Conservation (phyloP, 1,139 yeast species). For the Suhomyces atakaporum region DNA sequence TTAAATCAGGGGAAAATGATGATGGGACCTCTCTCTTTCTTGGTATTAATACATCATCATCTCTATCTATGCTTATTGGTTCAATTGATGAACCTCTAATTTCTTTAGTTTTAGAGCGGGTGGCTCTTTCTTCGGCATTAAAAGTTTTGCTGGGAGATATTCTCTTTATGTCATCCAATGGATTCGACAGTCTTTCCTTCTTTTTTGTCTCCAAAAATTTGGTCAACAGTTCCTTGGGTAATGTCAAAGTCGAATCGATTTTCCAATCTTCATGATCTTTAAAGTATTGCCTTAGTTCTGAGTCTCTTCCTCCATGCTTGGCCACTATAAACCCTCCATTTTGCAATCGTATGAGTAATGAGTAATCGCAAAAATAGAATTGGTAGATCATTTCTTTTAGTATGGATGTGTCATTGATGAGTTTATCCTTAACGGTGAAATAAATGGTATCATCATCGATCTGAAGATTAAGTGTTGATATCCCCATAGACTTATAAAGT, state of each 20-base stretch:
- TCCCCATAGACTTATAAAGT: conserved; percentile 5
- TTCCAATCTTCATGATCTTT: conserved; percentile 12
- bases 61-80: conserved; percentile 9
- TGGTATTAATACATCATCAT: conserved; percentile 6
- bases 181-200: conserved; percentile 2
- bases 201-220: conserved; percentile 5
- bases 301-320: conserved; percentile 13
- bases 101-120: conserved; percentile 7
- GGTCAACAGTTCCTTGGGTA: conserved; percentile 8
- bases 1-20: conserved; percentile 53
- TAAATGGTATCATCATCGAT: conserved; percentile 11
- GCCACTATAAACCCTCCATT: conserved; percentile 13
- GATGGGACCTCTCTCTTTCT: conserved; percentile 15
- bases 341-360: conserved; percentile 13
- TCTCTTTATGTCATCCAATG: conserved; percentile 5
- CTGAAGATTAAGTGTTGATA: conserved; percentile 7
- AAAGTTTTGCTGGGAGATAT: conserved; percentile 8
- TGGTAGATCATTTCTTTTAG: conserved; percentile 9
- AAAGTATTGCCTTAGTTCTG: conserved; percentile 11
- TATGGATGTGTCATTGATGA: conserved; percentile 10
- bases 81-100: conserved; percentile 4
- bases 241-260: conserved; percentile 8
- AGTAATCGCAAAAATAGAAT: conserved; percentile 14
- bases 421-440: conserved; percentile 10
- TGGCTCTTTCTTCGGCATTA: conserved; percentile 1